These are phyloP conservation scores for Amanita rimosa DNA, from an alignment of 768 basidiomycete genomes.

Conservation along the genomic window DNA sequence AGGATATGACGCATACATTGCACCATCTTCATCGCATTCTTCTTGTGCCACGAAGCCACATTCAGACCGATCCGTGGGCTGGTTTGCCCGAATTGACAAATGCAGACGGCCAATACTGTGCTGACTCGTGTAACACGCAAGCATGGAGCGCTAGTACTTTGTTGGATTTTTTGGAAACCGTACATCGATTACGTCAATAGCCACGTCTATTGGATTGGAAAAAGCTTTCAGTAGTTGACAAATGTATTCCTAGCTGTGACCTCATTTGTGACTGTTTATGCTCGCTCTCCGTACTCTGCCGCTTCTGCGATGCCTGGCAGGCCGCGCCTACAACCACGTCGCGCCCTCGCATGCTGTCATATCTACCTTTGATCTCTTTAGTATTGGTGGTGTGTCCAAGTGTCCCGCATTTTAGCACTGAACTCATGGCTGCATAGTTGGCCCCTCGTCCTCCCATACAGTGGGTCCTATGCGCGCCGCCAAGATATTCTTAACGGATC, in stretches of 20 bases:
- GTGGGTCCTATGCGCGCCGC: conserved; percentile 75
- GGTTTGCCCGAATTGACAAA: conserved; percentile 93
- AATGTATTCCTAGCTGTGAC: too few species aligned
- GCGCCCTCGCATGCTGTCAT: conserved; percentile 65
- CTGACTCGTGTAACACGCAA: conserved; percentile 87
- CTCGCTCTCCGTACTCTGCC: too few species aligned
- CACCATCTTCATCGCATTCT: conserved; percentile 73
- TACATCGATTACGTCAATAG: conserved; percentile 28
- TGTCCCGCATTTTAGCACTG: neutral
- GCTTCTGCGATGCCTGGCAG: too few species aligned
- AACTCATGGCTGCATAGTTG: conserved; percentile 20
- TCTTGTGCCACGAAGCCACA: conserved; percentile 58
- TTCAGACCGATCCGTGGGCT: conserved; percentile 79
- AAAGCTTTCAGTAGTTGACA: too few species aligned
- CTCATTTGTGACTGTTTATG: too few species aligned
- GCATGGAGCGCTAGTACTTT: conserved; percentile 95
- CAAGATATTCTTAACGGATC: conserved; percentile 75
- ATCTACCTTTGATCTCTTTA: conserved; percentile 88
- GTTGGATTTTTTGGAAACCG: conserved; percentile 78
- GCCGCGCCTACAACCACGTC: neutral
- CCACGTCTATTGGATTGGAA: too few species aligned
- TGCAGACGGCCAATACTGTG: conserved; percentile 69
- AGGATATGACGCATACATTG: conserved; percentile 64
- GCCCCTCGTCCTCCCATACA: conserved; percentile 42
- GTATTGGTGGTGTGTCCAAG: conserved; percentile 60